Evolutionary conservation across 2,329 filamentous ascomycete genomes (phyloP).

Genomic region (Colletotrichum endophyticum): DNA sequence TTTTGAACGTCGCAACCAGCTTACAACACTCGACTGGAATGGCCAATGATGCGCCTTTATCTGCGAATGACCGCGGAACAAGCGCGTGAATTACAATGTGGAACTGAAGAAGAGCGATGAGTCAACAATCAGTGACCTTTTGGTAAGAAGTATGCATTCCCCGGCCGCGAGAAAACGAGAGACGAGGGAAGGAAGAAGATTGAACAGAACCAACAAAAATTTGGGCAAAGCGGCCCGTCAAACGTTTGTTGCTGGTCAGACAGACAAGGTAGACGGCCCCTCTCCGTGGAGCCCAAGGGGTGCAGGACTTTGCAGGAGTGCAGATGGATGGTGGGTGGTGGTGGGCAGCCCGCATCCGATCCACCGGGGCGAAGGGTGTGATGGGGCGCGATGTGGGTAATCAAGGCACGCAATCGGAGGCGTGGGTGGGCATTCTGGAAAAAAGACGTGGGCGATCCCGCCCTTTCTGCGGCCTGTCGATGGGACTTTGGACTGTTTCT

Average conservation of each 20-base stretch:
- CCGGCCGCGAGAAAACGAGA: neutral
- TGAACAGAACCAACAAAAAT: neutral
- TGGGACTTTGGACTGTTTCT: neutral
- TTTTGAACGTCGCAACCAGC: neutral
- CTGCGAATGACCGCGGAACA: neutral
- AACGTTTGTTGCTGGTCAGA: neutral
- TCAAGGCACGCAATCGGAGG: slow-evolving; percentile 14
- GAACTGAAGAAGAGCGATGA: neutral
- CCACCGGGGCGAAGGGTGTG: neutral
- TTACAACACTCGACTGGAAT: neutral
- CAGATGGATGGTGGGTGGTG: neutral
- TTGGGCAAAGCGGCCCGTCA: neutral
- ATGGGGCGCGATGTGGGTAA: slow-evolving; percentile 8
- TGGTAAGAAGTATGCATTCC: neutral
- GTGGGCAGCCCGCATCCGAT: slow-evolving; percentile 14
- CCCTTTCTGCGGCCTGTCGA: neutral
- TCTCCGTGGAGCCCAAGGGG: neutral
- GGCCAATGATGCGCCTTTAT: neutral
- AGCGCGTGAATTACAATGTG: neutral
- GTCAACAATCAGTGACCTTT: neutral
- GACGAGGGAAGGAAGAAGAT: neutral
- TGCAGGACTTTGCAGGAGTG: neutral
- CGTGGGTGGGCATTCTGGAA: neutral
- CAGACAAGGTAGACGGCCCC: neutral
- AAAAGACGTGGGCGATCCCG: neutral